Evolutionary conservation across 116 monocot genomes (phyloP), one percentile per base, ranked within the genome.

Genomic region (Cymodocea nodosa): DNA sequence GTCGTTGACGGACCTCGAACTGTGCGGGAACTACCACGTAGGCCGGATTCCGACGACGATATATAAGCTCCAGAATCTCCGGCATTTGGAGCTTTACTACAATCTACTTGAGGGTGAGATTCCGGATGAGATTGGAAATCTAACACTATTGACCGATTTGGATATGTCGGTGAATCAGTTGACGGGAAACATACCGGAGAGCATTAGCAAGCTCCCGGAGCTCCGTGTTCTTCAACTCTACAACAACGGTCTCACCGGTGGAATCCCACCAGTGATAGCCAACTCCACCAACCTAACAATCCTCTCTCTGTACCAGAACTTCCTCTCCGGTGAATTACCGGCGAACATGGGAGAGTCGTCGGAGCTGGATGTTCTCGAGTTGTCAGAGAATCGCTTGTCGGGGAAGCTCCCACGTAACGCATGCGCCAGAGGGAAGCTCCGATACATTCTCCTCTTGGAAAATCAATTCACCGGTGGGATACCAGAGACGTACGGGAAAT

Each of bases 11-110:
- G 87, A 91, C 75, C 88, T 91, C 52, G 87, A 97, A 51, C 50
- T 91, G 20, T 67, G 80, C 50, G 97, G 90, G 18, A 97, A 97
- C 62, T 70, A 55, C 35, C 85, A 85, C 60, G 59, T 54, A 15
- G 97, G 97, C 16, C 56, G 34, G 59, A 88, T 97, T 73, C 97
- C 97, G 23, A 54, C 80, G 9, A 67, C 79, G 0, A 56, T 97
- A 0, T 91, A 85, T 1, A 80, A 66, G 67, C 83, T 97, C 34
- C 15, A 60, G 3, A 91, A 88, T 48, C 73, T 97, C 62, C 71
- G 63, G 60, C 61, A 81, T 12, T 75, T 97, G 12, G 97, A 97
- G 54, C 78, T 97, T 36, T 97, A 97, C 76, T 97, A 97, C 69
- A 97, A 97, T 76, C 17, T 55, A 5, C 75, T 91, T 0, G 71